Conservation (phyloP, 1,284 basidiomycete genomes). For the Pascua sp. region DNA sequence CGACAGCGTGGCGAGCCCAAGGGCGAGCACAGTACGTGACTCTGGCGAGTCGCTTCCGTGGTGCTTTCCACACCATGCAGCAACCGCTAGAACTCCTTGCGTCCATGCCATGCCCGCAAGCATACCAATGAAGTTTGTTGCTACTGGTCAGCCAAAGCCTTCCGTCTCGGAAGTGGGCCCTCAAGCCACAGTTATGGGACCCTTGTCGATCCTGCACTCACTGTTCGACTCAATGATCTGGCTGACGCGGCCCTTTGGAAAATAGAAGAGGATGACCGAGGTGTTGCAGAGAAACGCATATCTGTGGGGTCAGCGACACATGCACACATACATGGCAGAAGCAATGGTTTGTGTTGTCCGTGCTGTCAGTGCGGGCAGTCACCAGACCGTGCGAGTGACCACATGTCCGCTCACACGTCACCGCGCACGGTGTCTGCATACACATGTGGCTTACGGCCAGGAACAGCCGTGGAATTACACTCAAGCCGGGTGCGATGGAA, state of each 20-base stretch:
- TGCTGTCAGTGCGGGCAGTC: no score
- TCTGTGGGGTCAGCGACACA: slow-evolving; percentile 15
- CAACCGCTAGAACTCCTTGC: slow-evolving; percentile 36
- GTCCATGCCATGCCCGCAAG: slow-evolving; percentile 39
- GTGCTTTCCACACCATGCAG: slow-evolving; percentile 30
- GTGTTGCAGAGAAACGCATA: slow-evolving; percentile 48
- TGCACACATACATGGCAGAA: no score
- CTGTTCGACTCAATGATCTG: slow-evolving; percentile 43
- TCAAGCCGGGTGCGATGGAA: no score
- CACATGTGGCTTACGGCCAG: no score
- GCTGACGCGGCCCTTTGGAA: slow-evolving; percentile 42
- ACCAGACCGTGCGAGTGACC: no score
- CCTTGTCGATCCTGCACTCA: slow-evolving; percentile 14
- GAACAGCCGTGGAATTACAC: no score
- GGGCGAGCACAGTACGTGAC: slow-evolving; percentile 33
- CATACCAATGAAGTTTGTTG: slow-evolving; percentile 26
- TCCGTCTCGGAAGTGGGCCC: background rate
- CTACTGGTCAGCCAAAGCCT: background rate
- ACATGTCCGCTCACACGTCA: no score
- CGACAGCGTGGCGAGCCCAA: slow-evolving; percentile 39
- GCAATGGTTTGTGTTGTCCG: no score
- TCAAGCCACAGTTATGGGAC: background rate
- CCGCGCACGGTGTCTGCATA: no score
- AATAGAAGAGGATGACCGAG: slow-evolving; percentile 47
- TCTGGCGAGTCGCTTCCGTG: slow-evolving; percentile 33